Percentiles rank a stretch among this genome's conserved stretches.
phyloP scores from a whole-genome alignment of 2,329 filamentous ascomycete genomes.

The Cladorrhinum sp. region DNA sequence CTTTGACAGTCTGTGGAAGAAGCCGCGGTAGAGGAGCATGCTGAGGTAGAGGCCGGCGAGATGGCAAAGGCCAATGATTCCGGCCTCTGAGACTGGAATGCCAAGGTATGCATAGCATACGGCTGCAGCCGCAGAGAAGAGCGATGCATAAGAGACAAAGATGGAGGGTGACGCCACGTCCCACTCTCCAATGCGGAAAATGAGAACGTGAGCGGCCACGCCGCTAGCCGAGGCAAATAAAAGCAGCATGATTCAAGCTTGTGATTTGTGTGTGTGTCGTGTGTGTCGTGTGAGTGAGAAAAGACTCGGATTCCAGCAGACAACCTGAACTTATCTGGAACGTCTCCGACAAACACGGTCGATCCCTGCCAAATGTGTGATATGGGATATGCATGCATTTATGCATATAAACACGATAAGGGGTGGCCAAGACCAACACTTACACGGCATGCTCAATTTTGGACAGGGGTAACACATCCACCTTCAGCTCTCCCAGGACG shows the following conservation, averaged over 20 bases:
- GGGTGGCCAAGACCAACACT: no score
- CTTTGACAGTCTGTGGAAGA: constrained; percentile 21
- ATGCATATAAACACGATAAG: background rate
- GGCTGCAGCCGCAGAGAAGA: background rate
- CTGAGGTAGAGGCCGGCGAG: constrained; percentile 20
- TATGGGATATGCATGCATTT: background rate
- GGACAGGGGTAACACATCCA: background rate
- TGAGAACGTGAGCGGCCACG: constrained; percentile 9
- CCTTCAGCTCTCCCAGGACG: background rate
- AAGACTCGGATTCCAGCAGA: background rate
- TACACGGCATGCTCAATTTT: background rate
- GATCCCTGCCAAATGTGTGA: background rate
- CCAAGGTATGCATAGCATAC: background rate
- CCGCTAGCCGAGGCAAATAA: constrained; percentile 12
- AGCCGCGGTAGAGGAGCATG: constrained; percentile 25
- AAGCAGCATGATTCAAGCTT: background rate
- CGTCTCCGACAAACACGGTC: background rate
- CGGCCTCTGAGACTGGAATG: background rate
- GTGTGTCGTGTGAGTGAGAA: no score
- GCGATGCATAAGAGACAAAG: constrained; percentile 13
- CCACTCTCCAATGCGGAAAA: constrained; percentile 21
- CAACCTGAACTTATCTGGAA: background rate
- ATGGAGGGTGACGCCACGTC: constrained; percentile 19
- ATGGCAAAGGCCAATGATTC: background rate
- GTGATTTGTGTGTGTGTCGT: no score